phyloP scores from a whole-genome alignment of 2,329 filamentous ascomycete species.

The Exophiala bonariae region DNA sequence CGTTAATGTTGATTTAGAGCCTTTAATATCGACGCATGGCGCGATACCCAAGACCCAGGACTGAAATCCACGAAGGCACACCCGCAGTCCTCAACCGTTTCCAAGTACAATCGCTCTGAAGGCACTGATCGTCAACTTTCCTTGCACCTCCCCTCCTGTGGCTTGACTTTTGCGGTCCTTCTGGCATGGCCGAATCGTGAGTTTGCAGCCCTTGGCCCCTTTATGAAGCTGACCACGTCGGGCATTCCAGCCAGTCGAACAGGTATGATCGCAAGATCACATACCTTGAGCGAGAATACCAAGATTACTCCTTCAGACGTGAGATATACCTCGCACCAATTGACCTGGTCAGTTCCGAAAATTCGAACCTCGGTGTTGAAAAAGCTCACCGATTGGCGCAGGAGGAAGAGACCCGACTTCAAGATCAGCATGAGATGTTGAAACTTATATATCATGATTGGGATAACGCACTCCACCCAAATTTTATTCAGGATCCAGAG shows the following conservation, averaged over 20 bases:
- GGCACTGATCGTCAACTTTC: too few relatives aligned
- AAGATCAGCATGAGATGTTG: constrained; percentile 18
- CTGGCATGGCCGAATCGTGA: background rate
- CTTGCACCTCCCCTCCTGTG: too few relatives aligned
- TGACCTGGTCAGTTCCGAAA: constrained; percentile 11
- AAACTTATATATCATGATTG: constrained; percentile 18
- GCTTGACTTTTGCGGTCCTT: too few relatives aligned
- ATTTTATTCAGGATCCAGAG: constrained; percentile 13
- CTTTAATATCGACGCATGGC: too few relatives aligned
- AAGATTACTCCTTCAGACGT: constrained; percentile 16
- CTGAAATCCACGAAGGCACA: too few relatives aligned
- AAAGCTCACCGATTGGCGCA: constrained; percentile 2
- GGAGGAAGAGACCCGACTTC: constrained; percentile 18
- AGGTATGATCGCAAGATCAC: constrained; percentile 12
- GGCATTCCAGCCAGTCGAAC: background rate
- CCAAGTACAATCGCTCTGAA: too few relatives aligned
- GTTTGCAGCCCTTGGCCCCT: background rate
- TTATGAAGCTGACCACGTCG: background rate
- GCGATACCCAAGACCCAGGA: too few relatives aligned
- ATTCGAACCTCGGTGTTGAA: too few relatives aligned
- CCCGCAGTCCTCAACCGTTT: too few relatives aligned
- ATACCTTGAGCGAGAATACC: constrained; percentile 17
- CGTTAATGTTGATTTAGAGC: too few relatives aligned
- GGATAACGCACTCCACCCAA: constrained; percentile 14
- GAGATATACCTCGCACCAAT: constrained; percentile 16